Percentiles rank a stretch among this genome's conserved stretches.
Conservation (phyloP, 2,329 filamentous ascomycete species). For the Fusarium agapanthi region DNA sequence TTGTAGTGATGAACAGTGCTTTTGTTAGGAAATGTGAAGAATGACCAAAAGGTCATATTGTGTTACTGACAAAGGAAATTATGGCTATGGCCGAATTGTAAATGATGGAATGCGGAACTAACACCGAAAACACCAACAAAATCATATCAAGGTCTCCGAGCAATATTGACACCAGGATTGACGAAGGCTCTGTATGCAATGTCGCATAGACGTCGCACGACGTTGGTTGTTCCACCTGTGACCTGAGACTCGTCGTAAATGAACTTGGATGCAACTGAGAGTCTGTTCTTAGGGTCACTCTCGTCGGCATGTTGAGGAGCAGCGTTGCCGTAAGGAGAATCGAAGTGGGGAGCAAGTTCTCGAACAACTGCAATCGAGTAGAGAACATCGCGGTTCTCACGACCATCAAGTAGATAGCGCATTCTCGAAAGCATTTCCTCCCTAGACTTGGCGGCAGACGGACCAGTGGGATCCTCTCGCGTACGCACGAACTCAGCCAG, state of each 20-base stretch:
- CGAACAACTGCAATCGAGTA: slow-evolving; percentile 87
- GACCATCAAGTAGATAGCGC: slow-evolving; percentile 76
- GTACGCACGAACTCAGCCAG: slow-evolving; percentile 72
- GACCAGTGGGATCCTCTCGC: slow-evolving; percentile 65
- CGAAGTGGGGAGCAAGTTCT: slow-evolving; percentile 73
- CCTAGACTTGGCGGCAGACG: slow-evolving; percentile 58
- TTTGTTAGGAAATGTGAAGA: slow-evolving; percentile 28
- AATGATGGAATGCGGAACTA: neutral
- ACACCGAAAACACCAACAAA: neutral
- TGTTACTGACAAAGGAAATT: slow-evolving; percentile 36
- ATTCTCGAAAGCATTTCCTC: slow-evolving; percentile 72
- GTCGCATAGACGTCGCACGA: slow-evolving; percentile 74
- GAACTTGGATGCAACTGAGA: slow-evolving; percentile 75
- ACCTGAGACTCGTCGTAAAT: slow-evolving; percentile 70
- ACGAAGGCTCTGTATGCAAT: slow-evolving; percentile 70
- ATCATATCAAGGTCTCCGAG: slow-evolving; percentile 40
- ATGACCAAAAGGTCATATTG: slow-evolving; percentile 7
- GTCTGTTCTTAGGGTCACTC: slow-evolving; percentile 70
- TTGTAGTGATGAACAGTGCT: slow-evolving; percentile 27
- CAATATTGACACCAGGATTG: slow-evolving; percentile 59
- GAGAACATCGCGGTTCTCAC: slow-evolving; percentile 88
- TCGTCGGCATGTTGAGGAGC: slow-evolving; percentile 71
- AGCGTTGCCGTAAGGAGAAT: slow-evolving; percentile 64
- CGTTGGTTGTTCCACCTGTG: slow-evolving; percentile 76
- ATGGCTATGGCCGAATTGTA: neutral